Conservation (phyloP, 306 rosid genomes). For the Hippophae tibetana region DNA sequence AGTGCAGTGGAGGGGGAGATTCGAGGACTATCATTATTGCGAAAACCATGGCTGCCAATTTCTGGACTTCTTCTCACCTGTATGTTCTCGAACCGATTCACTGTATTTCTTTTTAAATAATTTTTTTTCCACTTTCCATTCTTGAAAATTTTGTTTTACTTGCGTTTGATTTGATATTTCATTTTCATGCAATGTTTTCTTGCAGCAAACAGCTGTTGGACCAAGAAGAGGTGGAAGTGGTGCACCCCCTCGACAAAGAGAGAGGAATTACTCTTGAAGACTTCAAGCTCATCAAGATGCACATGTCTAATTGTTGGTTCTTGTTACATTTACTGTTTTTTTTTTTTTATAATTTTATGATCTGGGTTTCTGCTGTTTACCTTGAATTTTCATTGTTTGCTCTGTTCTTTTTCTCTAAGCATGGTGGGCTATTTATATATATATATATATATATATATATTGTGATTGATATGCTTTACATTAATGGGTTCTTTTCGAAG, state of each 20-base stretch:
- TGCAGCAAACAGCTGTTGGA: constrained; percentile 71
- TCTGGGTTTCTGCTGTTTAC: not conserved
- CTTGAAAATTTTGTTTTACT: not conserved
- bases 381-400: not conserved
- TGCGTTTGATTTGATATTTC: constrained; percentile 8
- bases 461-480: no score
- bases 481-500: no score
- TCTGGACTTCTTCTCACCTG: constrained; percentile 93
- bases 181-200: not conserved
- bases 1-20: not conserved
- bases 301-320: constrained; percentile 70
- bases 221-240: constrained; percentile 89
- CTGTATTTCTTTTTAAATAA: not conserved
- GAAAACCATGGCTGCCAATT: constrained; percentile 70
- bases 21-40: constrained; percentile 8
- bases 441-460: no score
- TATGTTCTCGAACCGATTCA: constrained; percentile 16
- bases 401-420: no score
- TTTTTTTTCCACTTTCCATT: not conserved
- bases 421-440: no score
- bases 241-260: constrained; percentile 64
- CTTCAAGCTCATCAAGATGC: constrained; percentile 90
- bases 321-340: constrained; percentile 1
- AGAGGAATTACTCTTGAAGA: constrained; percentile 80
- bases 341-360: not conserved